Conservation (phyloP, 352 stramenopile genomes). For the Paralagenidium karlingii region DNA sequence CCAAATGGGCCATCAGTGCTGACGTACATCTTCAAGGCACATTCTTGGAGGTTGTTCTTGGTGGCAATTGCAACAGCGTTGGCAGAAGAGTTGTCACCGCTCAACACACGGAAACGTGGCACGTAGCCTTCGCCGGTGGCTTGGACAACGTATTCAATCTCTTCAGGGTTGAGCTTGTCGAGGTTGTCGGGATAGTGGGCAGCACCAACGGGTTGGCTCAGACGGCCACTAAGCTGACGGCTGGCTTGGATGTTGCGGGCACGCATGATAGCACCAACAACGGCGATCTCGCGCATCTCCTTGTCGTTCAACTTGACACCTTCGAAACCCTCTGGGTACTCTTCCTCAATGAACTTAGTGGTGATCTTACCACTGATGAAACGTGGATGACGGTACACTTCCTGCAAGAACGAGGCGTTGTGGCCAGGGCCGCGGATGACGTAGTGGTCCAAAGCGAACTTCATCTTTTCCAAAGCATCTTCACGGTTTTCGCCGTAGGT, state of each 20-base stretch:
- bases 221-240: constrained; percentile 18
- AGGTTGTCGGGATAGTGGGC: constrained; percentile 6
- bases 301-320: constrained; percentile 50
- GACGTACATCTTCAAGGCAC: constrained; percentile 32
- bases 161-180: constrained; percentile 14
- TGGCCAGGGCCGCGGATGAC: constrained; percentile 90
- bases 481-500: constrained; percentile 64
- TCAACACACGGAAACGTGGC: constrained; percentile 22
- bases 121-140: constrained; percentile 17
- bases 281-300: constrained; percentile 63
- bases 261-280: constrained; percentile 68
- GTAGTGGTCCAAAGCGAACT: constrained; percentile 88
- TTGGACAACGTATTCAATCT: constrained; percentile 25
- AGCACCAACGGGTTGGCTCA: too few species aligned
- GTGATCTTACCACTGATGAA: constrained; percentile 91
- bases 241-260: constrained; percentile 21
- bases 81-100: constrained; percentile 11
- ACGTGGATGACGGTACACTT: constrained; percentile 84
- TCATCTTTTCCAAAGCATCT: constrained; percentile 79
- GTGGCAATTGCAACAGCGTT: constrained; percentile 29
- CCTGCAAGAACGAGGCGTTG: constrained; percentile 91
- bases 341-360: constrained; percentile 94
- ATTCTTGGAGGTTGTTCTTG: constrained; percentile 18
- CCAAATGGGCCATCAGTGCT: constrained; percentile 47
- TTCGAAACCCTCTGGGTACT: constrained; percentile 93